phyloP scores from a whole-genome alignment of 2,329 filamentous ascomycete genomes.

The Bertia moriformis region DNA sequence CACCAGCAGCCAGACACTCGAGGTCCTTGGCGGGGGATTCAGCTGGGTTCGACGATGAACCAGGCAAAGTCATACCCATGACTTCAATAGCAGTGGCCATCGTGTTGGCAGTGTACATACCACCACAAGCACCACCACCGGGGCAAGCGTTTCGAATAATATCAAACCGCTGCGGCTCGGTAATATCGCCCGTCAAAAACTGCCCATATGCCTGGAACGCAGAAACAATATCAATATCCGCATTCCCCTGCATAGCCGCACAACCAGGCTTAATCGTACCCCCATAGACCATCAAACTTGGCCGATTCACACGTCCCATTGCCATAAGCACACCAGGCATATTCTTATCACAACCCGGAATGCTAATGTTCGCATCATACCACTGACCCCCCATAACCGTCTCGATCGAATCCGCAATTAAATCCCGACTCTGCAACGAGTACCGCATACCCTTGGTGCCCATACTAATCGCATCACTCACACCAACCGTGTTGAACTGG shows the following conservation, averaged over 20 bases:
- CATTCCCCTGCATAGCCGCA: slow-evolving; percentile 44
- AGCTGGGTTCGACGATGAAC: slow-evolving; percentile 67
- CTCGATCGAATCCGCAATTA: slow-evolving; percentile 96
- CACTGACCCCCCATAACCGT: slow-evolving; percentile 98
- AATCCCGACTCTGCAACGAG: slow-evolving; percentile 82
- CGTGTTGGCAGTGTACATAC: slow-evolving; percentile 71
- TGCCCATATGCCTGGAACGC: slow-evolving; percentile 97
- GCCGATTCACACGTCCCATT: slow-evolving; percentile 87
- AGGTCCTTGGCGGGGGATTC: slow-evolving; percentile 57
- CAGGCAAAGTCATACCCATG: slow-evolving; percentile 67
- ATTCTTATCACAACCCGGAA: slow-evolving; percentile 98
- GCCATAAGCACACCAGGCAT: slow-evolving; percentile 90
- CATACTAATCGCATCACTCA: slow-evolving; percentile 97
- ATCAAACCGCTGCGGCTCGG: slow-evolving; percentile 80
- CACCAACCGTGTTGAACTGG: slow-evolving; percentile 98
- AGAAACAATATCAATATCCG: slow-evolving; percentile 82
- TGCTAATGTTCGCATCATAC: slow-evolving; percentile 94
- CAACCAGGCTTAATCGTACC: slow-evolving; percentile 88
- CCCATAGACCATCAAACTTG: slow-evolving; percentile 94
- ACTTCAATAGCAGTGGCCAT: slow-evolving; percentile 64
- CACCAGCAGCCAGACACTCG: slow-evolving; percentile 60
- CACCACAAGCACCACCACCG: slow-evolving; percentile 69
- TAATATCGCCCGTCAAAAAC: slow-evolving; percentile 82
- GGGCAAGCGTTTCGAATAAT: slow-evolving; percentile 87
- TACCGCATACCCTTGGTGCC: slow-evolving; percentile 94